A percentile compares a stretch with the other conserved stretches of the same genome.
phyloP scores from a whole-genome alignment of 768 basidiomycete species.

The Panaeolus papilionaceus region DNA sequence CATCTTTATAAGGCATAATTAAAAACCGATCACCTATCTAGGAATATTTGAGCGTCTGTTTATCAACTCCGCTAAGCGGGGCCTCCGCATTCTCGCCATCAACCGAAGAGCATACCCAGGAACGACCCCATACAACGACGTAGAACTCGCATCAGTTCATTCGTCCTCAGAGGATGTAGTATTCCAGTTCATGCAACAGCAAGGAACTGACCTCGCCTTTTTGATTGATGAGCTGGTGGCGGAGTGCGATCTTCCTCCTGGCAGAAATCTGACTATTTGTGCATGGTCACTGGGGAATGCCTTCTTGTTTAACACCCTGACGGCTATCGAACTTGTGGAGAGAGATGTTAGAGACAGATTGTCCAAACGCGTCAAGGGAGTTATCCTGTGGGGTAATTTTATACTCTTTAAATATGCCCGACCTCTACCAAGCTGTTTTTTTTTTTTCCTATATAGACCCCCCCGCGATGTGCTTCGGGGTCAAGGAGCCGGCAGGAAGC shows the following conservation, averaged over 20 bases:
- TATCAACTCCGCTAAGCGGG: not conserved
- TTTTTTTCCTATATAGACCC: not conserved
- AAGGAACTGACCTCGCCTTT: not conserved
- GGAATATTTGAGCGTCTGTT: not conserved
- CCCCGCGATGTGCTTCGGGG: not conserved
- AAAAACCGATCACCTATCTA: not conserved
- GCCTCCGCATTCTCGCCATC: not conserved
- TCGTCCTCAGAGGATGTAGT: not conserved
- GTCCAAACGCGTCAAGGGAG: not conserved
- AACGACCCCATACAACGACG: not conserved
- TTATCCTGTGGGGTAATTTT: not conserved
- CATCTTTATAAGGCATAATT: too few relatives aligned
- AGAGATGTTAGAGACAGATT: not conserved
- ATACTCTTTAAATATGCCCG: not conserved
- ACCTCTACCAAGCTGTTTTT: not conserved
- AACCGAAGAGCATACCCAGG: not conserved
- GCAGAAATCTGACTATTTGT: not conserved
- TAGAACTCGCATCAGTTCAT: not conserved
- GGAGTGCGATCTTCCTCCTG: not conserved
- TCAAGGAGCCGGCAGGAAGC: not conserved
- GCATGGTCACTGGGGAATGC: not conserved
- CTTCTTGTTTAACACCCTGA: not conserved
- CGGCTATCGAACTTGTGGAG: not conserved
- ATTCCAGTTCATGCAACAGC: not conserved
- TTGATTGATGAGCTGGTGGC: not conserved